A percentile compares a stretch with the other conserved stretches of the same genome.
These are phyloP conservation scores for Lipomyces orientalis DNA, from an alignment of 805 yeast genomes.

Conservation along the genomic window DNA sequence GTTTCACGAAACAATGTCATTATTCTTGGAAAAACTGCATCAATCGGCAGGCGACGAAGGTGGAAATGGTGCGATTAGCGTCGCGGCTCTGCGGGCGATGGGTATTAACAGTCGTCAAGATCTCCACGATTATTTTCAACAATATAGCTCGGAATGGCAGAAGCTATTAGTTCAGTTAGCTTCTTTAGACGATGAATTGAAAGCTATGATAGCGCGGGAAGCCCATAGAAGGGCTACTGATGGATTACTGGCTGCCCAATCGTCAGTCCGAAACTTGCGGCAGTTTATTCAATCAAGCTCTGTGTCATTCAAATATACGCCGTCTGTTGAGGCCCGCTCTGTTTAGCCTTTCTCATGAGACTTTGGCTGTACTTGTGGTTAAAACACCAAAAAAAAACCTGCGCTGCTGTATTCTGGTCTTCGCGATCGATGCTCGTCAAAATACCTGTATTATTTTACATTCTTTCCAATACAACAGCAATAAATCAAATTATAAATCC, in stretches of 20 bases:
- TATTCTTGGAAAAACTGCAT: background rate
- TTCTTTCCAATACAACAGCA: background rate
- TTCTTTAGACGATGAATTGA: background rate
- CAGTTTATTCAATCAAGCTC: background rate
- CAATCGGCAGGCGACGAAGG: background rate
- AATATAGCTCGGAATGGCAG: background rate
- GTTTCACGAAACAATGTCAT: constrained; percentile 1
- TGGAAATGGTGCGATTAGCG: background rate
- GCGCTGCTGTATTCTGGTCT: background rate
- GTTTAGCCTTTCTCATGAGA: background rate
- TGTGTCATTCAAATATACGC: background rate
- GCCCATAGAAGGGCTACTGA: background rate
- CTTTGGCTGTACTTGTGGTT: background rate
- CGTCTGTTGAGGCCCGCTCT: background rate
- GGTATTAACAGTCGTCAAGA: background rate
- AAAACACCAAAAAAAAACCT: background rate
- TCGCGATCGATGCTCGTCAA: background rate
- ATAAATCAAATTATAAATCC: background rate
- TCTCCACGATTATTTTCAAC: background rate
- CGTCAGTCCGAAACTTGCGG: background rate
- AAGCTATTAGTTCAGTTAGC: background rate
- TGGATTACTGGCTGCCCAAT: background rate
- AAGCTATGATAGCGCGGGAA: background rate
- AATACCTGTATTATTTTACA: background rate
- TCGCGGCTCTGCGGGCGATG: background rate